Percentiles rank a stretch among this genome's conserved stretches.
These are phyloP conservation scores for Parmales sp. DNA, from an alignment of 108 stramenopile genomes.

Conservation along the genomic window DNA sequence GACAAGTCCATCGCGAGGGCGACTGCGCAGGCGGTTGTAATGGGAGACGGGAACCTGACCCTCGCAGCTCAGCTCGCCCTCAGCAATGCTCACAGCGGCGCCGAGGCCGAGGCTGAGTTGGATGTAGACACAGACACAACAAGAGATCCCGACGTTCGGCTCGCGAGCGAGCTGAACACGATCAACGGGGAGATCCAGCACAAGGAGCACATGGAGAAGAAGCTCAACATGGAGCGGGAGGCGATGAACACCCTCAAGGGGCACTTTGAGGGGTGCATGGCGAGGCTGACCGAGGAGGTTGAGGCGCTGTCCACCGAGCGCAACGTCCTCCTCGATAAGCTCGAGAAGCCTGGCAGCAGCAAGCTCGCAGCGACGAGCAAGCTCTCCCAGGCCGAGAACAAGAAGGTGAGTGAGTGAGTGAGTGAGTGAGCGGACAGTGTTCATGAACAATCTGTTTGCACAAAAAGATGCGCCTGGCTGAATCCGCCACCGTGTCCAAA, in stretches of 20 bases:
- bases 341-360: neutral
- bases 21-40: conserved; percentile 39
- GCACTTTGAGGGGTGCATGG: conserved; percentile 40
- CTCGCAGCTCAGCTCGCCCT: neutral
- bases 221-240: conserved; percentile 37
- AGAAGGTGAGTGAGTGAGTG: too few species aligned
- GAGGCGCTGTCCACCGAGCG: conserved; percentile 35
- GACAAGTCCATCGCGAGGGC: conserved; percentile 42
- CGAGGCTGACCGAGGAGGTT: conserved; percentile 39
- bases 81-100: conserved; percentile 12
- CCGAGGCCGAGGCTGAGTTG: neutral
- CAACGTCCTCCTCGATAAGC: conserved; percentile 20
- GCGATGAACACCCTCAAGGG: conserved; percentile 34
- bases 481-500: too few species aligned
- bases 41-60: conserved; percentile 24
- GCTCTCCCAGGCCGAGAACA: neutral
- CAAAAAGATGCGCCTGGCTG: too few species aligned
- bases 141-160: conserved; percentile 22
- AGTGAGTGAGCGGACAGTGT: too few species aligned
- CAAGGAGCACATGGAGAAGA: conserved; percentile 43
- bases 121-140: neutral
- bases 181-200: conserved; percentile 39
- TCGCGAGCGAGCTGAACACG: conserved; percentile 37
- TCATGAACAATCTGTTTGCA: too few species aligned
- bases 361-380: neutral